Percentiles rank a stretch among this genome's conserved stretches.
Conservation (phyloP, 768 basidiomycete genomes). For the Collybiopsis luxurians region DNA sequence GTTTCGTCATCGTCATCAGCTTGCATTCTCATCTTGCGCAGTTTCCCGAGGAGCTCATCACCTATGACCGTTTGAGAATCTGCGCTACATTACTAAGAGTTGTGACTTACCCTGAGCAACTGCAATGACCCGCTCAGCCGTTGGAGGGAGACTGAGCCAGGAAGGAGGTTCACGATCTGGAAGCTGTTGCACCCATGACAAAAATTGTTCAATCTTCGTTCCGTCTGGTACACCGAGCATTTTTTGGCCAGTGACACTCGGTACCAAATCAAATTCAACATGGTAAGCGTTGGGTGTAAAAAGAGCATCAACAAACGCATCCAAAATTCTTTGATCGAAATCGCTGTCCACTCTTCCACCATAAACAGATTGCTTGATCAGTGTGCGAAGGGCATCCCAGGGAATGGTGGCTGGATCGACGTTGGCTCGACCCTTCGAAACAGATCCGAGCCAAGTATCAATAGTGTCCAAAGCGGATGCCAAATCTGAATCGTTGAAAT, state of each 20-base stretch:
- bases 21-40: constrained; percentile 91
- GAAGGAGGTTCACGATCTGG: constrained; percentile 94
- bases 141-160: constrained; percentile 91
- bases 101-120: constrained; percentile 72
- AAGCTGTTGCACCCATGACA: constrained; percentile 83
- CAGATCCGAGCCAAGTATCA: constrained; percentile 79
- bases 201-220: constrained; percentile 87
- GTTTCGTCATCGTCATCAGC: constrained; percentile 82
- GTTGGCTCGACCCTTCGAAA: constrained; percentile 87
- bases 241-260: constrained; percentile 52
- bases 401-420: constrained; percentile 91
- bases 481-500: constrained; percentile 99
- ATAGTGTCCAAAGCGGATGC: constrained; percentile 89
- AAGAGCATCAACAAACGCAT: constrained; percentile 88
- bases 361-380: constrained; percentile 96
- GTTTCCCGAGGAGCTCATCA: constrained; percentile 76
- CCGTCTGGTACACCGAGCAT: constrained; percentile 82
- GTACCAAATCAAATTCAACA: constrained; percentile 87
- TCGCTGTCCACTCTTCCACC: constrained; percentile 93
- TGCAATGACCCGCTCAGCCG: constrained; percentile 91
- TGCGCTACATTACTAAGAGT: neutral
- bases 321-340: constrained; percentile 90
- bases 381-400: constrained; percentile 90
- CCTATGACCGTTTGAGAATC: constrained; percentile 41
- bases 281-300: constrained; percentile 91